Conservation (phyloP, 2,329 filamentous ascomycete genomes). For the Exophiala viscosa region DNA sequence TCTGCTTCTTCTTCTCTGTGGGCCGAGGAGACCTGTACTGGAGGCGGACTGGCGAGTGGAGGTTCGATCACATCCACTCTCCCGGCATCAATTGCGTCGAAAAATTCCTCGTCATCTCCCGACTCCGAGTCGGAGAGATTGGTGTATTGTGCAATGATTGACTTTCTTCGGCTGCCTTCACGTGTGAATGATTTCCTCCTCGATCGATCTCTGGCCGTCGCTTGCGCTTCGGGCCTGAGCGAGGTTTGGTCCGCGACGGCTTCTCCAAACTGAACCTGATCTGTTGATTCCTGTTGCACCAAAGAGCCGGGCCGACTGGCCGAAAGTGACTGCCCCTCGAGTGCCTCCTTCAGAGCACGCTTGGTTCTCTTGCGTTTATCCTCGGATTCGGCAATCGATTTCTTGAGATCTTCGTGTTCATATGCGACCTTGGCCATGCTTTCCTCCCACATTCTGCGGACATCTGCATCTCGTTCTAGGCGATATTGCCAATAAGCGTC, state of each 20-base stretch:
- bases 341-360: conserved; percentile 78
- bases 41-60: conserved; percentile 35
- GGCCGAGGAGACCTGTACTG: conserved; percentile 26
- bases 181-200: conserved; percentile 26
- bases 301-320: conserved; percentile 38
- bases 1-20: conserved; percentile 46
- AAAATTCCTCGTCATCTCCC: conserved; percentile 88
- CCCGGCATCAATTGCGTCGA: conserved; percentile 91
- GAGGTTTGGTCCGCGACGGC: conserved; percentile 34
- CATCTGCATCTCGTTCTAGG: conserved; percentile 82
- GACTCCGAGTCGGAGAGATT: conserved; percentile 71
- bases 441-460: conserved; percentile 96
- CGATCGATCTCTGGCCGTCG: conserved; percentile 17
- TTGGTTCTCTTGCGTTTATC: conserved; percentile 87
- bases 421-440: conserved; percentile 96
- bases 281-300: conserved; percentile 16
- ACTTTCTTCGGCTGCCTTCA: conserved; percentile 56
- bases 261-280: conserved; percentile 33
- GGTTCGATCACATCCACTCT: conserved; percentile 73
- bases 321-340: conserved; percentile 55
- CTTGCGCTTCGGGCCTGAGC: conserved; percentile 37
- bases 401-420: conserved; percentile 89
- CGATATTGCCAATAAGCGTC: conserved; percentile 97
- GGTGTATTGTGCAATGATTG: conserved; percentile 65
- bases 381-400: conserved; percentile 81